Evolutionary conservation across 192 early-diverging fungal species (phyloP).

Genomic region (Coemansia furcata): DNA sequence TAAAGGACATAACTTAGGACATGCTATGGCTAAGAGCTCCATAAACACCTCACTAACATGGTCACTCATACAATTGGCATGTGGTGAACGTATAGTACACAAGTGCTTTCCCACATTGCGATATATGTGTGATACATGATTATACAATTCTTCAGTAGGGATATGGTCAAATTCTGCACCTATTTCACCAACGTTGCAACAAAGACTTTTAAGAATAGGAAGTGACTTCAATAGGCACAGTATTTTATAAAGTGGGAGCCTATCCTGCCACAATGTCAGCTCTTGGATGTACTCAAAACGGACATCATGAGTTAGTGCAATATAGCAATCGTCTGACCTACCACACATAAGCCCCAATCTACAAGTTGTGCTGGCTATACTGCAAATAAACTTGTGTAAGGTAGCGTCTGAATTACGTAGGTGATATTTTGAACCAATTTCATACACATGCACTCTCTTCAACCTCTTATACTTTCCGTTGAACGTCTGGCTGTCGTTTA

Average conservation of each 20-base stretch:
- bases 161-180: not conserved
- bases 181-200: not conserved
- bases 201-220: not conserved
- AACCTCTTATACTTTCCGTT: not conserved
- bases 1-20: no score
- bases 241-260: not conserved
- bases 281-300: not conserved
- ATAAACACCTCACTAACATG: no score
- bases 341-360: no score
- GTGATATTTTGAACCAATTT: not conserved
- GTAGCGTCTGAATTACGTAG: not conserved
- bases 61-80: no score
- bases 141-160: not conserved
- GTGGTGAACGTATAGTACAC: no score
- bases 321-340: no score
- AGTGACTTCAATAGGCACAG: not conserved
- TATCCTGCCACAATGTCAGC: not conserved
- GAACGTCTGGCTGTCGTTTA: not conserved
- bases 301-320: not conserved
- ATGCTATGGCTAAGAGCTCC: no score
- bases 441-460: not conserved
- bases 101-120: not conserved
- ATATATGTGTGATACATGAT: not conserved
- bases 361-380: not conserved
- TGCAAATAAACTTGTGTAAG: not conserved